Evolutionary conservation across 176 grass and related monocot species (phyloP).

Genomic region (Neostapfia colusana): DNA sequence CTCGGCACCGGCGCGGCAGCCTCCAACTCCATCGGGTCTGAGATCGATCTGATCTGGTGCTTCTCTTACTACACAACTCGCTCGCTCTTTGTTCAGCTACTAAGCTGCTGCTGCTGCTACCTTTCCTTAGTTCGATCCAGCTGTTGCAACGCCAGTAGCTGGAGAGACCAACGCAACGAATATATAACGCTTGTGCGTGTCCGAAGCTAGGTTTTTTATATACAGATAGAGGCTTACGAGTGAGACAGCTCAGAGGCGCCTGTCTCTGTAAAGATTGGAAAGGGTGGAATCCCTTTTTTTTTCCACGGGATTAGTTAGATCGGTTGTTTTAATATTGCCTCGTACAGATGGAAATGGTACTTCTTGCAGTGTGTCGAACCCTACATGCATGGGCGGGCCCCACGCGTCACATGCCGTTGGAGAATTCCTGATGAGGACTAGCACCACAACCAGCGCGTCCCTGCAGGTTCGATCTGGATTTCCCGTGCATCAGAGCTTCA

Average conservation of each 20-base stretch:
- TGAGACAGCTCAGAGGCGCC: constrained; percentile 61
- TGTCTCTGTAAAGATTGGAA: constrained; percentile 46
- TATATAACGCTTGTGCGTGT: constrained; percentile 34
- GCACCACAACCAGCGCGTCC: constrained; percentile 17
- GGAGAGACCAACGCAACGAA: neutral
- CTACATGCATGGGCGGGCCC: constrained; percentile 30
- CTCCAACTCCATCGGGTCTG: constrained; percentile 41
- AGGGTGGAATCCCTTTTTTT: constrained; percentile 42
- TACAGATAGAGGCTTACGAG: constrained; percentile 32
- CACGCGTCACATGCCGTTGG: constrained; percentile 44
- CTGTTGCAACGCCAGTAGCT: constrained; percentile 8
- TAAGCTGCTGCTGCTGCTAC: neutral
- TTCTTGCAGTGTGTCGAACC: constrained; percentile 10
- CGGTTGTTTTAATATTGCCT: constrained; percentile 39
- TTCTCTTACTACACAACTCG: neutral
- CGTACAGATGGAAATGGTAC: constrained; percentile 22
- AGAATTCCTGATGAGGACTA: constrained; percentile 31
- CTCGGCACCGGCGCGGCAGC: constrained; percentile 20
- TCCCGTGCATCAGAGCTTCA: constrained; percentile 23
- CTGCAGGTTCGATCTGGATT: constrained; percentile 44
- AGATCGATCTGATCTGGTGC: constrained; percentile 3
- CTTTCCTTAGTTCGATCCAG: neutral
- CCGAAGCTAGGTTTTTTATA: constrained; percentile 56
- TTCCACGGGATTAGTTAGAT: constrained; percentile 47
- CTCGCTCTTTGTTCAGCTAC: neutral